Percentiles rank a stretch among this genome's conserved stretches.
phyloP scores from a whole-genome alignment of 1,139 yeast genomes.

The Diutina rugosa region DNA sequence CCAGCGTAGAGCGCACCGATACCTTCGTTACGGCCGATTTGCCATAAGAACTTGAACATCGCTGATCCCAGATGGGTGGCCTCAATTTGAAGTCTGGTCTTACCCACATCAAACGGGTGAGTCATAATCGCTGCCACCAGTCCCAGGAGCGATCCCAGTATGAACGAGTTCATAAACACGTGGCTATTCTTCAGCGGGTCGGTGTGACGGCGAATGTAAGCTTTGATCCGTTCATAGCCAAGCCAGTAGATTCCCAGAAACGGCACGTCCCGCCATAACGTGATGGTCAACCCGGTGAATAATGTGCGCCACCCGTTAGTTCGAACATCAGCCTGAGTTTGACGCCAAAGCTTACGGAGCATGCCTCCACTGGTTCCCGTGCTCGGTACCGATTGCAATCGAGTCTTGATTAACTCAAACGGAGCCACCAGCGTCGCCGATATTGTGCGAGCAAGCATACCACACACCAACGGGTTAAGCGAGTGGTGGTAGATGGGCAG shows the following conservation, averaged over 20 bases:
- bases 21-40: constrained; percentile 65
- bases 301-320: constrained; percentile 50
- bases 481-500: constrained; percentile 43
- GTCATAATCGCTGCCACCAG: constrained; percentile 75
- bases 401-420: constrained; percentile 71
- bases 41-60: constrained; percentile 54
- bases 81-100: constrained; percentile 76
- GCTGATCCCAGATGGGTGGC: neutral
- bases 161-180: constrained; percentile 60
- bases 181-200: constrained; percentile 27
- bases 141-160: constrained; percentile 81
- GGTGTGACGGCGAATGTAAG: constrained; percentile 12
- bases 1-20: constrained; percentile 71
- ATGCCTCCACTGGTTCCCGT: constrained; percentile 11
- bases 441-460: constrained; percentile 68
- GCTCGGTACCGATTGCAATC: constrained; percentile 75
- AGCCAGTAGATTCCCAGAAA: constrained; percentile 95
- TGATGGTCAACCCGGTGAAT: constrained; percentile 76
- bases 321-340: constrained; percentile 41
- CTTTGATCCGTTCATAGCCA: constrained; percentile 44
- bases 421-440: constrained; percentile 88
- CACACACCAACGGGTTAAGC: constrained; percentile 74
- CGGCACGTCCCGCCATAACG: constrained; percentile 96
- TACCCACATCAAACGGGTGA: constrained; percentile 95
- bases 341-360: constrained; percentile 37